Evolutionary conservation across 2,329 filamentous ascomycete species (phyloP).

Genomic region (Fonsecaea pugnacius): DNA sequence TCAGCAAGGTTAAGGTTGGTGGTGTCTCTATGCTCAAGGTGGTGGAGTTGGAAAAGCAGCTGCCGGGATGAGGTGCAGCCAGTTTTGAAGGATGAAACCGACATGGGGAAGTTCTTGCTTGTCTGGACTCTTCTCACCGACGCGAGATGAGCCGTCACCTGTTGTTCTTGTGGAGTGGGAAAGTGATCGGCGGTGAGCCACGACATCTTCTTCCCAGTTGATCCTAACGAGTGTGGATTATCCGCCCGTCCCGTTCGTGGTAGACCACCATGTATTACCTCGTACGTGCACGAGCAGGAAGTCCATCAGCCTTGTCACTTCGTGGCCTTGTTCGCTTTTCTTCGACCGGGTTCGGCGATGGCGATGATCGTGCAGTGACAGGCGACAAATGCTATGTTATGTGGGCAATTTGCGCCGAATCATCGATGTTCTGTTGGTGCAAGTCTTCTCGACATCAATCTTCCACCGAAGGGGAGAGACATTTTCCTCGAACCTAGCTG

Average conservation of each 20-base stretch:
- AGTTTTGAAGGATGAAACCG: neutral
- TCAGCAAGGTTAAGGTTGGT: conserved; percentile 54
- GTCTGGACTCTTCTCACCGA: neutral
- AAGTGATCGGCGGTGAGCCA: conserved; percentile 14
- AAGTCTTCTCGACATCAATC: conserved; percentile 2
- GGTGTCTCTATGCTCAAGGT: conserved; percentile 44
- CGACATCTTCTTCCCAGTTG: conserved; percentile 5
- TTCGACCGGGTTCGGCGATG: neutral
- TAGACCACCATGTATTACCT: neutral
- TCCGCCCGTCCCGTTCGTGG: neutral
- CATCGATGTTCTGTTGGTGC: neutral
- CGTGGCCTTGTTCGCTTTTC: neutral
- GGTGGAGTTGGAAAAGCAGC: conserved; percentile 31
- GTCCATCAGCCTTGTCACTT: neutral
- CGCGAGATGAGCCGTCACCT: conserved; percentile 11
- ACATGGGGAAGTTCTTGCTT: neutral
- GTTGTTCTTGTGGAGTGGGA: conserved; percentile 7
- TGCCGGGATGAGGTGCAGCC: conserved; percentile 17
- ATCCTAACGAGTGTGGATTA: neutral
- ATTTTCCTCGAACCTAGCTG: neutral
- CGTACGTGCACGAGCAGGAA: neutral
- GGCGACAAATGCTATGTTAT: neutral
- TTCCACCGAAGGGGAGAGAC: neutral
- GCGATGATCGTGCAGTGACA: neutral
- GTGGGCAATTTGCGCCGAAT: neutral